phyloP scores from a whole-genome alignment of 169 alveolate species.

The Theileria equi region DNA sequence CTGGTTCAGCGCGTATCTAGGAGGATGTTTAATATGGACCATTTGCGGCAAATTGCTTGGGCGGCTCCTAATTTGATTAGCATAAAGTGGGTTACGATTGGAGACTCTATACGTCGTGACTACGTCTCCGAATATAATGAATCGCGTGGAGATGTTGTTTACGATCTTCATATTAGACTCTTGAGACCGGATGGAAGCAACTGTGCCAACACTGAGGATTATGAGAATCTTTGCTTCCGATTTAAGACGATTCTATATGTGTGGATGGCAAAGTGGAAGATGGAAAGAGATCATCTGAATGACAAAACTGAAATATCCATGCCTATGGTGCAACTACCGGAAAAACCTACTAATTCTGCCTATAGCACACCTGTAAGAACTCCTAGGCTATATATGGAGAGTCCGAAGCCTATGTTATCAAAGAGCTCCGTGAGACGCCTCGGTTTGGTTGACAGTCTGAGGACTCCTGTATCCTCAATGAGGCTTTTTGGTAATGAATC shows the following conservation, averaged over 20 bases:
- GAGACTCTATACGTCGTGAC: slow-evolving; percentile 11
- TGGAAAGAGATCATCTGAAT: slow-evolving; percentile 6
- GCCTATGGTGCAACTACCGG: slow-evolving; percentile 10
- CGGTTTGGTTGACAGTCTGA: neutral
- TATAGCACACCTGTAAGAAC: slow-evolving; percentile 5
- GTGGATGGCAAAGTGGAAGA: slow-evolving; percentile 37
- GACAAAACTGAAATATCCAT: neutral
- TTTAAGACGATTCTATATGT: slow-evolving; percentile 41
- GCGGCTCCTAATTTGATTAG: slow-evolving; percentile 49
- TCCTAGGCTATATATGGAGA: neutral
- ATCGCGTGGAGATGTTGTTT: slow-evolving; percentile 18
- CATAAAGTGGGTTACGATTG: slow-evolving; percentile 38
- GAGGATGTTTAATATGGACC: slow-evolving; percentile 44
- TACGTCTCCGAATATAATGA: slow-evolving; percentile 42
- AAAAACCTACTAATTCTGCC: neutral
- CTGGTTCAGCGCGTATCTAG: slow-evolving; percentile 55
- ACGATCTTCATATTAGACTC: slow-evolving; percentile 26
- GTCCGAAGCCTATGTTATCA: neutral
- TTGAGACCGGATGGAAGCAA: slow-evolving; percentile 28
- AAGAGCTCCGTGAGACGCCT: neutral
- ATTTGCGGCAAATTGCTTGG: slow-evolving; percentile 51
- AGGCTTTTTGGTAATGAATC: neutral
- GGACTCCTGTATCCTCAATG: neutral
- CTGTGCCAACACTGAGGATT: slow-evolving; percentile 36
- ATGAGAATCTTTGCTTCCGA: slow-evolving; percentile 24